Evolutionary conservation across 2,329 filamentous ascomycete species (phyloP).

Genomic region (Colletotrichum eleusines): DNA sequence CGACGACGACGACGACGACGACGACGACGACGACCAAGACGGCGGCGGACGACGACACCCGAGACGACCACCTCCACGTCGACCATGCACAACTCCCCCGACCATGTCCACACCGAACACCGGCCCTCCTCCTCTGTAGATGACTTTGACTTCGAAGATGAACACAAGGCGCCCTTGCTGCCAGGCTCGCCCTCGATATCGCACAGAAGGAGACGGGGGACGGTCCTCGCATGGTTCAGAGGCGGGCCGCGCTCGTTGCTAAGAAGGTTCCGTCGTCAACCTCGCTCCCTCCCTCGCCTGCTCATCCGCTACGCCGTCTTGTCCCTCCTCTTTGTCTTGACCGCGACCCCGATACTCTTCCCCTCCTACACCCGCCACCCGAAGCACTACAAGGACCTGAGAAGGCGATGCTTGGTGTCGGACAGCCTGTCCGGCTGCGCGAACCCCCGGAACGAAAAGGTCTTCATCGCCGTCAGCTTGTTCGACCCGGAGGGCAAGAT

Average conservation of each 20-base stretch:
- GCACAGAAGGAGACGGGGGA: conserved; percentile 9
- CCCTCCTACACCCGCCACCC: conserved; percentile 58
- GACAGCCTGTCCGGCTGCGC: conserved; percentile 50
- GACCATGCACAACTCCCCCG: conserved; percentile 18
- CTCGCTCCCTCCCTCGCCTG: conserved; percentile 28
- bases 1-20: not conserved
- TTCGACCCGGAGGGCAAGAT: conserved; percentile 73
- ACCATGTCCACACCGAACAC: not conserved
- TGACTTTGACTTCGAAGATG: conserved; percentile 27
- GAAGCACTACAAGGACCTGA: conserved; percentile 53
- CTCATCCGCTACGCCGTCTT: conserved; percentile 45
- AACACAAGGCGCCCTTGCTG: conserved; percentile 33
- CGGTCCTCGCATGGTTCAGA: conserved; percentile 30
- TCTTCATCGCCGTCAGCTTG: conserved; percentile 81
- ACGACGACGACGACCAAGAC: not conserved
- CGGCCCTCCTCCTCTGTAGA: conserved; percentile 24
- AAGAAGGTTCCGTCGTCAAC: conserved; percentile 37
- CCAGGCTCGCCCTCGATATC: conserved; percentile 7
- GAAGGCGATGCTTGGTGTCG: conserved; percentile 48
- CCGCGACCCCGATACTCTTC: conserved; percentile 53
- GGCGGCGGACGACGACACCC: not conserved
- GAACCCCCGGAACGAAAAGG: conserved; percentile 66
- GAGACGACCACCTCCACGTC: not conserved
- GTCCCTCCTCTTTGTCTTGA: conserved; percentile 49
- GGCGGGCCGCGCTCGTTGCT: conserved; percentile 29